A percentile compares a stretch with the other conserved stretches of the same genome.
phyloP scores from a whole-genome alignment of 805 yeast genomes.

The Monosporozyma yasuniensis region DNA sequence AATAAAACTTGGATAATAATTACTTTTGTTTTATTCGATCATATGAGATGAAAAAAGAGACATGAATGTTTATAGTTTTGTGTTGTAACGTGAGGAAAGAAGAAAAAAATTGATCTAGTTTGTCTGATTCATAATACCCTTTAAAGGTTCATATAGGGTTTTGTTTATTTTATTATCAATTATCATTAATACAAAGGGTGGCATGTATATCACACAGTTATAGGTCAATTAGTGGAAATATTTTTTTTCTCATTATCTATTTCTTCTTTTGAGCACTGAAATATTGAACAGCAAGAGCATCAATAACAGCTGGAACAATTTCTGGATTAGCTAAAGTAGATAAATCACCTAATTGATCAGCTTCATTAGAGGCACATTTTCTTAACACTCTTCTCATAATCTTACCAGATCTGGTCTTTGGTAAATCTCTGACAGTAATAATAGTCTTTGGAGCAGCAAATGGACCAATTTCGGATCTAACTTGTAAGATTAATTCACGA shows the following conservation, averaged over 20 bases:
- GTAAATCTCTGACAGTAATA: slow-evolving; percentile 79
- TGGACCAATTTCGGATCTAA: slow-evolving; percentile 49
- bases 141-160: not conserved
- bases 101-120: not conserved
- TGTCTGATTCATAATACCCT: not conserved
- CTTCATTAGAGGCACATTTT: slow-evolving; percentile 86
- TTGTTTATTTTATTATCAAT: not conserved
- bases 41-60: not conserved
- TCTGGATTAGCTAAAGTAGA: slow-evolving; percentile 83
- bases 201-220: not conserved
- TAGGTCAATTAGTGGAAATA: too few species aligned
- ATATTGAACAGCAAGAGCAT: slow-evolving; percentile 45
- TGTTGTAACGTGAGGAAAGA: not conserved
- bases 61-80: not conserved
- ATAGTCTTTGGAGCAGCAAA: slow-evolving; percentile 93
- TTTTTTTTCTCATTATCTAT: not conserved
- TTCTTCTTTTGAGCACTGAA: slow-evolving; percentile 29
- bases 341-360: slow-evolving; percentile 84
- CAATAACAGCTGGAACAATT: slow-evolving; percentile 68
- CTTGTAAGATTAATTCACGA: slow-evolving; percentile 64
- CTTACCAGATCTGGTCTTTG: slow-evolving; percentile 97
- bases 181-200: not conserved
- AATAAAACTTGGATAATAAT: not conserved
- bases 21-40: not conserved
- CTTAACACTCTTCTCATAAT: slow-evolving; percentile 97